Conservation (phyloP, 2,329 filamentous ascomycete species). For the Paracamarosporium sp. region DNA sequence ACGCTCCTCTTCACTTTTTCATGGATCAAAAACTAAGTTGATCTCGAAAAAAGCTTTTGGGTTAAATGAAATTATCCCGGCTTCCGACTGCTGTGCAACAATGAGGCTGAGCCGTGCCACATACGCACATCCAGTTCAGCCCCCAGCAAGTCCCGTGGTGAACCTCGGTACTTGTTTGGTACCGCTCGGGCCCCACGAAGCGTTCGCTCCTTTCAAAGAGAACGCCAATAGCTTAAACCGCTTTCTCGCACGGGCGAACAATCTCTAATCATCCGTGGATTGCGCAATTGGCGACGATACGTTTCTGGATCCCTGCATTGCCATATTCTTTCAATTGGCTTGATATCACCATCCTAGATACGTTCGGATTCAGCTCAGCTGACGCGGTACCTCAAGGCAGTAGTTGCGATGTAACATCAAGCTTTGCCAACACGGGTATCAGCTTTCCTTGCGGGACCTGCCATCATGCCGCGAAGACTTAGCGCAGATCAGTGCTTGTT, state of each 20-base stretch:
- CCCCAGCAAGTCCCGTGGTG: too few relatives aligned
- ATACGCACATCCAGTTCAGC: too few relatives aligned
- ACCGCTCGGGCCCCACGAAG: background rate
- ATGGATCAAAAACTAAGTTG: background rate
- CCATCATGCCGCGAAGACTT: background rate
- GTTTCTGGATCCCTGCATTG: background rate
- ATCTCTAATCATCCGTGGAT: too few relatives aligned
- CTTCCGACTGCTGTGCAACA: background rate
- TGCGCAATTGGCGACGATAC: background rate
- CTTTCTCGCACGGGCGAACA: too few relatives aligned
- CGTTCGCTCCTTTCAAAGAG: background rate
- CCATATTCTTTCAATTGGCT: background rate
- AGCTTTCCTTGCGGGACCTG: background rate
- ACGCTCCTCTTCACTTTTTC: background rate
- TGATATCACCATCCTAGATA: too few relatives aligned
- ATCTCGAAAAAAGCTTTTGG: too few relatives aligned
- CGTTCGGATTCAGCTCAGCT: too few relatives aligned
- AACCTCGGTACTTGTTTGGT: too few relatives aligned
- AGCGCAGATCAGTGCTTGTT: background rate
- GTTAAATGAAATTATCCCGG: background rate
- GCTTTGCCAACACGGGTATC: background rate
- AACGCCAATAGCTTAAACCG: too few relatives aligned
- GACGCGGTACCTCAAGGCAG: background rate
- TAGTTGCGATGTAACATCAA: background rate
- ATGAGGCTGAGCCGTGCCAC: too few relatives aligned